Percentiles rank a stretch among this genome's conserved stretches.
These are phyloP conservation scores for Lumnitzera littorea DNA, from an alignment of 345 rosid species.

Conservation along the genomic window DNA sequence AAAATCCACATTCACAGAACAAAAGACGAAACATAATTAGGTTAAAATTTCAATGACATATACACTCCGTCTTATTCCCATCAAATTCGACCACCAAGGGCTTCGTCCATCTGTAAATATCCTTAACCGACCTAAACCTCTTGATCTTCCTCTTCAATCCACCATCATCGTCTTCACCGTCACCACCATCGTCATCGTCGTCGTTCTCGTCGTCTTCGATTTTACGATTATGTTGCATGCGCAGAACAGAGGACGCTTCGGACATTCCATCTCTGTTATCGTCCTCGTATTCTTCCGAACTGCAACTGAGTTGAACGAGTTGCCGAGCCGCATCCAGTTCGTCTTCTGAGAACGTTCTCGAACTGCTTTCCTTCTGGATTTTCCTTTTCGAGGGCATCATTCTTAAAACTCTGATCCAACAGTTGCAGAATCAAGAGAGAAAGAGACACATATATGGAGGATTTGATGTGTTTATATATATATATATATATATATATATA, in stretches of 20 bases:
- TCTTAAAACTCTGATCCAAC: background rate
- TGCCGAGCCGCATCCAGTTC: conserved; percentile 22
- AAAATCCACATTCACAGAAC: no score
- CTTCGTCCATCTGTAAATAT: conserved; percentile 9
- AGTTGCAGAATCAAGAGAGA: no score
- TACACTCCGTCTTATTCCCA: background rate
- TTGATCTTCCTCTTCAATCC: background rate
- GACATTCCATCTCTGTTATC: conserved; percentile 1
- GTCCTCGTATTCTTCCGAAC: background rate
- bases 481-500: no score
- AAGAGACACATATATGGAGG: no score
- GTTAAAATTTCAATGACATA: background rate
- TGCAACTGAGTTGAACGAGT: conserved; percentile 16
- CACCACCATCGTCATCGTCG: no score
- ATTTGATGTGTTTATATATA: no score
- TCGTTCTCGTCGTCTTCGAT: no score
- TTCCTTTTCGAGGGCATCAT: background rate
- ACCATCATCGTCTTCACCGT: background rate
- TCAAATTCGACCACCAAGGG: background rate
- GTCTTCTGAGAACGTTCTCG: conserved; percentile 11
- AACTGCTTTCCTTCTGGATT: background rate
- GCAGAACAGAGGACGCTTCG: conserved; percentile 6
- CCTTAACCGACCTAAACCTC: conserved; percentile 11
- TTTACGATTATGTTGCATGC: no score
- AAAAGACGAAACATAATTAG: no score